Conservation (phyloP, 2,329 filamentous ascomycete species). For the Metarhizium robertsii region DNA sequence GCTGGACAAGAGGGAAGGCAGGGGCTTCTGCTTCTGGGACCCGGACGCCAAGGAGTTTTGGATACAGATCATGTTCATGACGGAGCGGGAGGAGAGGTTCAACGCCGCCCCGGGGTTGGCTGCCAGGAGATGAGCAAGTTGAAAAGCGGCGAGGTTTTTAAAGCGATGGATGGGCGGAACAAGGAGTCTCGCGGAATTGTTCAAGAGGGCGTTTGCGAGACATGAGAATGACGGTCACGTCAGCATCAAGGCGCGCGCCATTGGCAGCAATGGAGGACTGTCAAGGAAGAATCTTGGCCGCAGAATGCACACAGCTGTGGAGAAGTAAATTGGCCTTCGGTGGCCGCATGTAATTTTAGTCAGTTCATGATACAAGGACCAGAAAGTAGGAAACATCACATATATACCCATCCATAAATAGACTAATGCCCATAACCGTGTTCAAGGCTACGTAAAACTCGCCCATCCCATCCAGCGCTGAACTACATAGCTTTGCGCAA, state of each 20-base stretch:
- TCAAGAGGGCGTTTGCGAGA: not conserved
- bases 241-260: no score
- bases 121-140: conserved; percentile 29
- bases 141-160: no score
- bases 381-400: not conserved
- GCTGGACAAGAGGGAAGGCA: conserved; percentile 79
- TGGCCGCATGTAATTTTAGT: not conserved
- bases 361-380: not conserved
- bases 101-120: conserved; percentile 54
- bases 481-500: not conserved
- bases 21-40: conserved; percentile 93
- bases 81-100: conserved; percentile 88
- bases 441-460: not conserved
- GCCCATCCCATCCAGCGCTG: not conserved
- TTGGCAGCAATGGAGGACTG: not conserved
- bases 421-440: not conserved
- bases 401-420: not conserved
- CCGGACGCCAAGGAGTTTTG: conserved; percentile 94
- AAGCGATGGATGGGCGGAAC: not conserved
- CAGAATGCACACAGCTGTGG: not conserved
- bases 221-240: no score
- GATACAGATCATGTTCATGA: conserved; percentile 97
- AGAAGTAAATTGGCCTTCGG: not conserved
- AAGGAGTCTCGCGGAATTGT: not conserved
- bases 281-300: not conserved